These are phyloP conservation scores for Penicillium brasilianum DNA, from an alignment of 2,329 filamentous ascomycete species.

Conservation along the genomic window DNA sequence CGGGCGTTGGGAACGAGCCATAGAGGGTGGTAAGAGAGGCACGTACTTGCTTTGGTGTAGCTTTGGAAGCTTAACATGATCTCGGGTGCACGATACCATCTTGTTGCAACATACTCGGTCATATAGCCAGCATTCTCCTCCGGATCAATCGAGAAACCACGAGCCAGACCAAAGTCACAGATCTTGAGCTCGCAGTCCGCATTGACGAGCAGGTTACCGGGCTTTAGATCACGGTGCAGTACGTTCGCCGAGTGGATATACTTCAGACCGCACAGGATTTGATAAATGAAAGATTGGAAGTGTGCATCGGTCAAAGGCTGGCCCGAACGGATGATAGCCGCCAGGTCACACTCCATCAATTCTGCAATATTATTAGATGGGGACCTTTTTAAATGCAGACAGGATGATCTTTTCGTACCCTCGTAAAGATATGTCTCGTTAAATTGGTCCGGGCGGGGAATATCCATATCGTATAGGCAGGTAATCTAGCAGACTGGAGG, in stretches of 20 bases:
- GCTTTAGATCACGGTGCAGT: conserved; percentile 94
- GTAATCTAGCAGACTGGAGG: conserved; percentile 71
- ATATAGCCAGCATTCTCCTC: conserved; percentile 99
- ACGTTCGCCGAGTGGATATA: conserved; percentile 99
- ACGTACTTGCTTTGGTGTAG: conserved; percentile 99
- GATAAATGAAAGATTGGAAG: conserved; percentile 99
- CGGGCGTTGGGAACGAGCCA: background rate
- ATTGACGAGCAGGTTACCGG: conserved; percentile 95
- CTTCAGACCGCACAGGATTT: conserved; percentile 97
- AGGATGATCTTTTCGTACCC: conserved; percentile 59
- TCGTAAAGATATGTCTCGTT: conserved; percentile 99
- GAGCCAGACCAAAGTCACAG: conserved; percentile 93
- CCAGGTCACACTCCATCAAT: conserved; percentile 98
- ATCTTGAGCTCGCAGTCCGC: conserved; percentile 99
- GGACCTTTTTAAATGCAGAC: background rate
- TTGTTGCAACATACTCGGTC: conserved; percentile 98
- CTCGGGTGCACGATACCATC: conserved; percentile 98
- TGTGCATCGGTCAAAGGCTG: conserved; percentile 97
- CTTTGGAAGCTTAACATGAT: conserved; percentile 99
- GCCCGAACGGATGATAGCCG: conserved; percentile 95
- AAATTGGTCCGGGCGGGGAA: conserved; percentile 94
- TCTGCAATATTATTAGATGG: conserved; percentile 59
- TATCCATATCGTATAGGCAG: conserved; percentile 99
- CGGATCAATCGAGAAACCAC: conserved; percentile 95
- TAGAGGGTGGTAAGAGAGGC: background rate